phyloP scores from a whole-genome alignment of 495 filamentous ascomycete species.

The Aspergillus steynii region DNA sequence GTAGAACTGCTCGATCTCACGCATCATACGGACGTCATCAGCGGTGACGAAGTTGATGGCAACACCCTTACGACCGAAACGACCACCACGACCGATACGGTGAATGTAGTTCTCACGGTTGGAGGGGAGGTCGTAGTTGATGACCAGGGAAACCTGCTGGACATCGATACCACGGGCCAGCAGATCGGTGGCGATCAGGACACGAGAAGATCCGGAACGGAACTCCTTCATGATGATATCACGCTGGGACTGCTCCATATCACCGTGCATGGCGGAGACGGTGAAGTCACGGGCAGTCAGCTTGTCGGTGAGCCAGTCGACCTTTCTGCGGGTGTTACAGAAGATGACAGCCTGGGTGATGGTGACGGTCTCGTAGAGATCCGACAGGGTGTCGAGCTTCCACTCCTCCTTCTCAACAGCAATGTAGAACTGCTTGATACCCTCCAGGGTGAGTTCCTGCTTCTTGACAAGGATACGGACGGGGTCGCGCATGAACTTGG shows the following conservation, averaged over 20 bases:
- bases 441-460: slow-evolving; percentile 97
- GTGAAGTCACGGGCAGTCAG: slow-evolving; percentile 97
- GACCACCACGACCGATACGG: slow-evolving; percentile 96
- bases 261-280: slow-evolving; percentile 98
- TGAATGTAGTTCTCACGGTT: slow-evolving; percentile 99
- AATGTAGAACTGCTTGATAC: slow-evolving; percentile 99
- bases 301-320: slow-evolving; percentile 99
- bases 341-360: slow-evolving; percentile 99
- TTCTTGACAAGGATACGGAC: slow-evolving; percentile 99
- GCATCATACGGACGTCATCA: slow-evolving; percentile 98
- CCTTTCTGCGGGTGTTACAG: slow-evolving; percentile 99
- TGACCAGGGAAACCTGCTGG: slow-evolving; percentile 98
- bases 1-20: slow-evolving; percentile 84
- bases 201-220: slow-evolving; percentile 94
- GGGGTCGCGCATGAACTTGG: slow-evolving; percentile 99
- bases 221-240: slow-evolving; percentile 99
- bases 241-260: slow-evolving; percentile 96
- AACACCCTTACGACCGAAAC: slow-evolving; percentile 99
- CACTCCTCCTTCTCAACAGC: slow-evolving; percentile 99
- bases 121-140: slow-evolving; percentile 98
- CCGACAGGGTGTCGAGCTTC: slow-evolving; percentile 98
- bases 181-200: slow-evolving; percentile 96
- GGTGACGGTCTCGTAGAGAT: slow-evolving; percentile 98
- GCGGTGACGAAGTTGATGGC: slow-evolving; percentile 99
- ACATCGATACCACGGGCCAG: slow-evolving; percentile 99